Evolutionary conservation across 306 rosid species (phyloP), one percentile per base, ranked within the genome.

Genomic region (Fagus crenata): DNA sequence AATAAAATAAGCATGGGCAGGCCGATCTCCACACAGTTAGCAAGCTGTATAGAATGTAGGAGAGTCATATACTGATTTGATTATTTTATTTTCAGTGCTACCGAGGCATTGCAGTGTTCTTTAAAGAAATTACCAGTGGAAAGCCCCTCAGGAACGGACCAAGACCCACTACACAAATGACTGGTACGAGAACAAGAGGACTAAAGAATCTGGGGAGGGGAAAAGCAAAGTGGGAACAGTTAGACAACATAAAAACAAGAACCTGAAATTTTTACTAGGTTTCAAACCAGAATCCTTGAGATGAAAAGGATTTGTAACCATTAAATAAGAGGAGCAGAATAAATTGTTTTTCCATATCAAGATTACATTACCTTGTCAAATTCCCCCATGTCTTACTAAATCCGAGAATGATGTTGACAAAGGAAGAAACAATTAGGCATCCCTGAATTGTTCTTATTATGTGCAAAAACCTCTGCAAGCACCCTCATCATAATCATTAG

Each of bases 371-470:
- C 97, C 86, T 89, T 60, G 95, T 83, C 63, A 90, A 79, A 73
- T 75, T 88, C 55, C 91, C 96, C 98, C 98, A 94, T 13, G 71
- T 51, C 82, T 60, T 85, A 72, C 96, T 89, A 83, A 71, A 94
- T 7, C 97, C 98, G 42, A 94, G 85, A 82, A 94, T 71, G 79
- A 94, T 83, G 81, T 85, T 92, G 90, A 94, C 13, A 39, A 90
- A 87, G 72, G 98, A 89, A 64, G 97, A 81, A 65, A 94, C 92
- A 28, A 94, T 89, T 49, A 94, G 79, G 18, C 97, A 94, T 18
- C 98, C 97, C 81, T 94, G 98, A 81, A 94, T 87, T 51, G 98
- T 92, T 82, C 98, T 85, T 49, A 94, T 86, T 49, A 86, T 86
- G 80, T 82, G 69, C 59, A 60, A 54, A 85, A 94, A 94, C 83